Percentiles rank a stretch among this genome's conserved stretches.
Conservation (phyloP, 352 stramenopile genomes). For the Phytophthora constricta region DNA sequence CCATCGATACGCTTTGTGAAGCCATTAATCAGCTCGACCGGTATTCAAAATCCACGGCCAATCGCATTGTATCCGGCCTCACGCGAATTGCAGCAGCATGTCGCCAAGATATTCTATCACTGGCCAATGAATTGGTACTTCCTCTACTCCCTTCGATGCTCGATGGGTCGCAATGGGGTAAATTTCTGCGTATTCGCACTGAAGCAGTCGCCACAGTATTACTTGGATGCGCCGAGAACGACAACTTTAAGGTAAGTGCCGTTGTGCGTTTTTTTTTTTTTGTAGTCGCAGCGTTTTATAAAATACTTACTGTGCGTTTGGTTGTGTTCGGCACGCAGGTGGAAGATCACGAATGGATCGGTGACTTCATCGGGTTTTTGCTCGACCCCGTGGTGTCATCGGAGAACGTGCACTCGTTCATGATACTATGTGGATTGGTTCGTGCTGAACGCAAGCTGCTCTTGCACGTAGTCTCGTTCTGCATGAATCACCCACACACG, state of each 20-base stretch:
- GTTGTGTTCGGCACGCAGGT: conserved; percentile 25
- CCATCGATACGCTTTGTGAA: conserved; percentile 45
- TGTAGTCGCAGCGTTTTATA: no score
- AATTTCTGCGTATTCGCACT: conserved; percentile 50
- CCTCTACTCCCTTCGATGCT: conserved; percentile 54
- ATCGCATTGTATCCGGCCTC: conserved; percentile 61
- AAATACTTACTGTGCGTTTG: no score
- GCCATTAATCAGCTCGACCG: conserved; percentile 67
- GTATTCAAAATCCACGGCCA: conserved; percentile 78
- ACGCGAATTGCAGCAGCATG: conserved; percentile 56
- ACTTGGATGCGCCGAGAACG: conserved; percentile 43
- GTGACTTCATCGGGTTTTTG: conserved; percentile 49
- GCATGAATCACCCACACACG: conserved; percentile 39
- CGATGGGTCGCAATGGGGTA: conserved; percentile 57
- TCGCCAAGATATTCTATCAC: conserved; percentile 40
- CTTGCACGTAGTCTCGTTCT: conserved; percentile 48
- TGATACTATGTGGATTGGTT: conserved; percentile 50
- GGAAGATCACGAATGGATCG: conserved; percentile 52
- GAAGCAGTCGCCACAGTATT: conserved; percentile 60
- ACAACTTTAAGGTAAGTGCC: conserved; percentile 47
- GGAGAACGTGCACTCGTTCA: conserved; percentile 56
- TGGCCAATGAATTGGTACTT: conserved; percentile 55
- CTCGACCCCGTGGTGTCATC: conserved; percentile 54
- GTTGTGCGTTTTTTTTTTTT: background rate
- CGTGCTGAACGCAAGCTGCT: conserved; percentile 40